Evolutionary conservation across 306 rosid genomes (phyloP).

Genomic region (Lagenaria siceraria): DNA sequence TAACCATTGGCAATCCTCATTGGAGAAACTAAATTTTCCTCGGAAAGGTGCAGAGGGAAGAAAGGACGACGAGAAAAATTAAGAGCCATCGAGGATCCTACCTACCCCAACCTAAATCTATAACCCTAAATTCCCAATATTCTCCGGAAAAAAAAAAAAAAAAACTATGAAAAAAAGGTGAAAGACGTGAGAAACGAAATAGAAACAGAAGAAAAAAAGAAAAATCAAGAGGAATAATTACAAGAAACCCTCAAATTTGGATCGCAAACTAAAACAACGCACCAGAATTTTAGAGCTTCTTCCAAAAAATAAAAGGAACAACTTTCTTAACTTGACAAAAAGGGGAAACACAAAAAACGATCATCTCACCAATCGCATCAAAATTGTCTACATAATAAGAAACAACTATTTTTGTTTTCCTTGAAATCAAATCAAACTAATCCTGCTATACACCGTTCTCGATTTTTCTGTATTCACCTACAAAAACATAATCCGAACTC

Average conservation of each 20-base stretch:
- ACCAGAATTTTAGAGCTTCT: conserved; percentile 86
- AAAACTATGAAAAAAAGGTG: not conserved
- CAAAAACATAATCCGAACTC: conserved; percentile 19
- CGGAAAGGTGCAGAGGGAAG: conserved; percentile 13
- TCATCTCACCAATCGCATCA: conserved; percentile 22
- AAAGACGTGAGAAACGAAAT: not conserved
- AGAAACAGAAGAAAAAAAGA: not conserved
- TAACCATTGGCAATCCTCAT: conserved; percentile 43
- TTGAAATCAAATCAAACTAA: not conserved
- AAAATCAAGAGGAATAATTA: conserved; percentile 9
- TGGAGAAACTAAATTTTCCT: conserved; percentile 16
- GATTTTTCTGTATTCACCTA: conserved; percentile 5
- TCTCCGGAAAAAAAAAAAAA: too few relatives aligned
- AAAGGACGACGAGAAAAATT: conserved; percentile 17
- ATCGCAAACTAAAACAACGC: conserved; percentile 91
- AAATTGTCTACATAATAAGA: conserved; percentile 18
- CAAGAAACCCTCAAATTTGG: conserved; percentile 89
- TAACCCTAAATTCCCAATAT: not conserved
- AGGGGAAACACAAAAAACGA: not conserved
- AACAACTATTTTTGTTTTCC: not conserved
- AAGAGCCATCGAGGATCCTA: conserved; percentile 13
- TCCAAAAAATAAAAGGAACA: conserved; percentile 11
- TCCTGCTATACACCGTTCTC: not conserved
- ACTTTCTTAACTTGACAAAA: conserved; percentile 20
- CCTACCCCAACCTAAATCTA: conserved; percentile 5